Conservation (phyloP, 2,329 filamentous ascomycete species). For the Cladosporium halotolerans region DNA sequence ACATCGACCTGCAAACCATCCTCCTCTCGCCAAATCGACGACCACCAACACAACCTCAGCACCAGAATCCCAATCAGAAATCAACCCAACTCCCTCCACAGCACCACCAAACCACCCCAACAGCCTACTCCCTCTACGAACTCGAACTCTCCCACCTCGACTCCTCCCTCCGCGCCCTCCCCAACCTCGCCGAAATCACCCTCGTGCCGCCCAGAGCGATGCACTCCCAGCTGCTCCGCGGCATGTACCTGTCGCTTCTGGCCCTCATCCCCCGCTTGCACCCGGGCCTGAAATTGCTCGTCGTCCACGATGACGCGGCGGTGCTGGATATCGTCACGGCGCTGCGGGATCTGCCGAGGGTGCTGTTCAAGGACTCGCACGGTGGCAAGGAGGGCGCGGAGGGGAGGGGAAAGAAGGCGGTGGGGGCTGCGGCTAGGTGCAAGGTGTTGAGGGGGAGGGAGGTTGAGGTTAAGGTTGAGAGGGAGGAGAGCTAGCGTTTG, state of each 20-base stretch:
- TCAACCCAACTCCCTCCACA: background rate
- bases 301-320: constrained; percentile 93
- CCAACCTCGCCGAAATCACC: constrained; percentile 17
- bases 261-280: constrained; percentile 16
- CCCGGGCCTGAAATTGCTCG: constrained; percentile 45
- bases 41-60: constrained; percentile 1
- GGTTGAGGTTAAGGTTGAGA: background rate
- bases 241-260: constrained; percentile 24
- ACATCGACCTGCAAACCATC: constrained; percentile 24
- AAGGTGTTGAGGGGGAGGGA: background rate
- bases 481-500: background rate
- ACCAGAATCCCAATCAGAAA: background rate
- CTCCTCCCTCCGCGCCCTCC: constrained; percentile 16
- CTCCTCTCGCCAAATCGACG: constrained; percentile 1
- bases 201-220: constrained; percentile 18
- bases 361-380: constrained; percentile 12
- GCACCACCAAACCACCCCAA: background rate
- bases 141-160: constrained; percentile 21
- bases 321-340: constrained; percentile 67
- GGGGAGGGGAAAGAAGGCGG: constrained; percentile 6
- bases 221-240: constrained; percentile 19
- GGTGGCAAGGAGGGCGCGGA: constrained; percentile 2
- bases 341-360: constrained; percentile 13
- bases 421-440: background rate
- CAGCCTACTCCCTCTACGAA: constrained; percentile 24